Evolutionary conservation across 768 basidiomycete genomes (phyloP), one percentile per base, ranked within the genome.

Genomic region (Psilocybe sp.): DNA sequence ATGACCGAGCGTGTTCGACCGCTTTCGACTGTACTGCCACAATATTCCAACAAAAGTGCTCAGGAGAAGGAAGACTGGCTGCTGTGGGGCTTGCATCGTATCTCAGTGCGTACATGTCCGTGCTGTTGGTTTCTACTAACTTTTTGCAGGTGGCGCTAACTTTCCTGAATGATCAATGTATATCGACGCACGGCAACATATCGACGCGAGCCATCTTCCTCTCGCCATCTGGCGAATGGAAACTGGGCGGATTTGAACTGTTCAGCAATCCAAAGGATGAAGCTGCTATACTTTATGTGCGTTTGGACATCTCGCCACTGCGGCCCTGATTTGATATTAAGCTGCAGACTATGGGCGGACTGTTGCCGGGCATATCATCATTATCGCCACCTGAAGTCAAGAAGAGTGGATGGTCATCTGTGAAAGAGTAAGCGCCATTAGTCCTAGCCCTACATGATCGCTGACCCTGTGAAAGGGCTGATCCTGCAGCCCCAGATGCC

Each of bases 221-320:
- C 45, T 92, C 96, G 1, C 85, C 87, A 0, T 90, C 92, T 0
- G 92, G 96, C 5, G 97, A 99, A 71, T 98, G 96, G 97, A 91
- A 91, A 62, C 72, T 99, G 7, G 95, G 92, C 15, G 96, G 96
- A 1, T 94, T 98, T 61, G 97, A 99, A 60, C 69, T 96, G 0
- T 66, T 97, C 54, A 93, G 92, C 58, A 90, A 79, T 56, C 78
- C 86, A 8, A 89, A 84, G 58, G 95, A 98, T 46, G 84, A 89
- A 12, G 65, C 75, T 40, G 81, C 89, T 31, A 79, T 89, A 13
- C 71, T 94, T 62, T 96, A 89, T 75, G 92, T 94, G 70, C 68
- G 87, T 37, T 28, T 3, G 19, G 43, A 19, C 9, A 18, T 54
- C 15, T 18, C 40, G 9, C 39, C 12, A 9, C 6, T n/a, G 2